Evolutionary conservation across 2,329 filamentous ascomycete species (phyloP), one percentile per base, ranked within the genome.

Genomic region (Phoma herbarum): DNA sequence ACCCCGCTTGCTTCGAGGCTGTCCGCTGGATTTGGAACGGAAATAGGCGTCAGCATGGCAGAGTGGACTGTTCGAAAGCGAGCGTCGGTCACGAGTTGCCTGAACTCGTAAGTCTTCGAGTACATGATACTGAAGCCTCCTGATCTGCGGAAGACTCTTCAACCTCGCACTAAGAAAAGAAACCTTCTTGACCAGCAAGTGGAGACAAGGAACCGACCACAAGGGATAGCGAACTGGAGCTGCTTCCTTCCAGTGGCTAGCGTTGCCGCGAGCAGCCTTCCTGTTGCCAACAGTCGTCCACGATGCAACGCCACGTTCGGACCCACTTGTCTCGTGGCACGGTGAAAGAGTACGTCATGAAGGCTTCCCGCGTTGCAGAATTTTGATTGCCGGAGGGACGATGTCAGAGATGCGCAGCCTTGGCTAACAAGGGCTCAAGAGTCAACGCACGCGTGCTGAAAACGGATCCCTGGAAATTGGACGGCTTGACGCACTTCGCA

Each of bases 241-340:
- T 51, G 45, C 33, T 35, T 50, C 28, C 41, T 44, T 41, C 46
- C 51, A 51, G 29, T 57, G 39, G 60, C 59, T 63, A 62, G 60
- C 45, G 25, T 46, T 51, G 57, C 44, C 58, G 60, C 50, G 29
- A 59, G 46, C 50, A 59, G 50, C 51, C 39, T 65, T 67, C 47
- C 28, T 46, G 60, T 62, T 67, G 64, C 61, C 52, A 63, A 63
- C 61, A 61, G 58, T 49, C 64, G 65, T 67, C 62, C 57, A 64
- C 66, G 63, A 70, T 70, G 66, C 61, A 60, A 63, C 73, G 74
- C 72, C 74, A 76, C 71, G 71, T 73, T 74, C 52, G 59, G 72
- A 68, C 68, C 74, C 74, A 76, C 73, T 64, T 63, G 61, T 74
- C 70, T 75, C 72, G 72, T 75, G 72, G 73, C 64, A 64, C 49